Base-by-base conservation (phyloP, 139 green algal species). In the Parachlorella kessleri region DNA sequence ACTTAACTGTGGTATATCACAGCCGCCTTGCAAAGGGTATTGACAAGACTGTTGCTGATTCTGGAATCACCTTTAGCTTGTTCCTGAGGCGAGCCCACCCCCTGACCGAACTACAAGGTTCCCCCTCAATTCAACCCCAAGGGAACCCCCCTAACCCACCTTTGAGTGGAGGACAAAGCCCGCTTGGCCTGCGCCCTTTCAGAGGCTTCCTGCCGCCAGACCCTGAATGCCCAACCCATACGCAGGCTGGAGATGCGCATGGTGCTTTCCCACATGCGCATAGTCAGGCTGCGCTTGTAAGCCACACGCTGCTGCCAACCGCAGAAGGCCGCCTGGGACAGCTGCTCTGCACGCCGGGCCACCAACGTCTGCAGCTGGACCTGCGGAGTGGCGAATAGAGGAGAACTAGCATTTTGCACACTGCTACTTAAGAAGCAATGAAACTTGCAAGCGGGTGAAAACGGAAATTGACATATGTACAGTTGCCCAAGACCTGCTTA, bases 131-230 rank as follows among this genome's bases (percentile, higher is more conserved):
- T n/a, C n/a, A n/a, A n/a, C n/a, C n/a, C n/a, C n/a, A n/a, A n/a
- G n/a, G n/a, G n/a, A n/a, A n/a, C n/a, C n/a, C n/a, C n/a, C n/a
- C 53, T 23, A 18, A 85, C 69, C 9, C 80, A 68, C 74, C 76
- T 55, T 48, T 64, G 65, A 23, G 2, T 32, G 9, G 6, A 37
- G 3, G 40, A 30, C 36, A 84, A 26, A 28, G 55, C 10, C 68
- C 66, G 77, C 69, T 32, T 41, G 32, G 67, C 55, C 26, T 33
- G 36, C 30, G 30, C 38, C 6, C 38, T 21, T 4, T 75, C 73
- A 35, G 55, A 63, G 1, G 71, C 59, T 9, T 6, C 33, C 4
- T 39, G 40, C 21, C 54, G 81, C 83, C 83, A 88, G 21, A 39
- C 53, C 1, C 36, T 37, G 28, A 88, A 76, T 6, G 75, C 75